Evolutionary conservation across 2,329 filamentous ascomycete species (phyloP), one percentile per base, ranked within the genome.

Genomic region (Basipetospora chlamydospora): DNA sequence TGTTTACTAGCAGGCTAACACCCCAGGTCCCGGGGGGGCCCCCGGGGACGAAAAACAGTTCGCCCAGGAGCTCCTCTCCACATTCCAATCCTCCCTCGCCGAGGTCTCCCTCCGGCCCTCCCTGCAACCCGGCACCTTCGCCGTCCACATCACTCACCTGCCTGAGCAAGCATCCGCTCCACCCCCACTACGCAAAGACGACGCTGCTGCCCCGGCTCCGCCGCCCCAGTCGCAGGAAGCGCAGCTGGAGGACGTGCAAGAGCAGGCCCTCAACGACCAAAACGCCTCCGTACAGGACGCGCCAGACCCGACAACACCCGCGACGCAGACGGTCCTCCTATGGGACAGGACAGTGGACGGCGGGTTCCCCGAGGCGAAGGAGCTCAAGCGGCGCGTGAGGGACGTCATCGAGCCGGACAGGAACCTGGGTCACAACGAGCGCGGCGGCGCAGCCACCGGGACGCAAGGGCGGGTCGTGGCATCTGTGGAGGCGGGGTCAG

Each of bases 301-400:
- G n/a, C n/a, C n/a, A n/a, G n/a, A n/a, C n/a, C n/a, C n/a, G n/a
- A n/a, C n/a, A n/a, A n/a, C n/a, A n/a, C n/a, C n/a, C n/a, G n/a
- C n/a, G n/a, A n/a, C n/a, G n/a, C n/a, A n/a, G n/a, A n/a, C 70
- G 39, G 70, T 66, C 21, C 51, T 80, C 3, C 63, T 96, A 22
- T 98, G 90, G 90, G 85, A 96, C 63, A 72, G 90, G 42, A 92
- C 86, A 54, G 53, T 59, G 3, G 79, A 95, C 51, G 83, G 83
- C 21, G 87, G 90, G 0, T 98, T 98, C 57, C 90, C 88, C 42
- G 86, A 95, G 60, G 86, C 83, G 2, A 94, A 95, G 58, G 78
- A 88, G 46, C 67, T 95, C 29, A 95, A 96, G 61, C 76, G 85
- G 41, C 68, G 78, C 12, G 74, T 95, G 5, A 66, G 88, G 40